Percentiles rank a stretch among this genome's conserved stretches.
Conservation (phyloP, 2,329 filamentous ascomycete species). For the Thelonectria olida region DNA sequence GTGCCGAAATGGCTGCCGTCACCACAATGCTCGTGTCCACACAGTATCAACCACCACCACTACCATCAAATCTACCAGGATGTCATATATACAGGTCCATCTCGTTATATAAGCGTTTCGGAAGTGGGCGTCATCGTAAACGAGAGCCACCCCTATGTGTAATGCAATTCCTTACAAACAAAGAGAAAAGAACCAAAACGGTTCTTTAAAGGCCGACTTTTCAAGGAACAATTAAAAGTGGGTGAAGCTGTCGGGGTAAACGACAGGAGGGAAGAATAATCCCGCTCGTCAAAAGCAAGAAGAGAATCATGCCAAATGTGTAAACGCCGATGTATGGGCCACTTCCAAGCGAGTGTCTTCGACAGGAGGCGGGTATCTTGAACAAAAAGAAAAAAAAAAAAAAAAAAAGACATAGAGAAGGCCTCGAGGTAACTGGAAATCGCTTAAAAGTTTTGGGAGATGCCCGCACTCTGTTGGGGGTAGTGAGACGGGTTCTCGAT, state of each 20-base stretch:
- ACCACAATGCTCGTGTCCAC: constrained; percentile 9
- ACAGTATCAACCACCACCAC: constrained; percentile 5
- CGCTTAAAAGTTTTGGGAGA: constrained; percentile 91
- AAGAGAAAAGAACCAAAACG: constrained; percentile 10
- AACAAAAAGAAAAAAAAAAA: constrained; percentile 24
- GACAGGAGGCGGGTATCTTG: constrained; percentile 42
- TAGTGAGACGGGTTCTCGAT: constrained; percentile 92
- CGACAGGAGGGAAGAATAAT: constrained; percentile 10
- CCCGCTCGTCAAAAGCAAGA: constrained; percentile 14
- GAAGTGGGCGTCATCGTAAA: constrained; percentile 11
- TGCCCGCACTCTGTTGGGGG: constrained; percentile 92
- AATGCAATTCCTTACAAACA: constrained; percentile 10
- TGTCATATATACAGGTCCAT: constrained; percentile 41
- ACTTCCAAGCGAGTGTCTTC: constrained; percentile 40
- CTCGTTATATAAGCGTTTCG: constrained; percentile 38
- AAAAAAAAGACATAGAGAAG: constrained; percentile 18
- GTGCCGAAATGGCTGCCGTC: neutral
- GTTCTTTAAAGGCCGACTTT: constrained; percentile 11
- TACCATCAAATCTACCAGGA: constrained; percentile 16
- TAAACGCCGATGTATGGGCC: constrained; percentile 34
- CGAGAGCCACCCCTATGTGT: constrained; percentile 9
- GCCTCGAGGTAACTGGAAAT: constrained; percentile 10
- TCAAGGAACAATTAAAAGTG: constrained; percentile 24
- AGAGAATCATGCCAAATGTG: constrained; percentile 31
- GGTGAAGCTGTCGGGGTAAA: constrained; percentile 1